Percentiles rank a stretch among this genome's conserved stretches.
Evolutionary conservation across 768 basidiomycete species (phyloP).

Genomic region (Steccherinum ochraceum): DNA sequence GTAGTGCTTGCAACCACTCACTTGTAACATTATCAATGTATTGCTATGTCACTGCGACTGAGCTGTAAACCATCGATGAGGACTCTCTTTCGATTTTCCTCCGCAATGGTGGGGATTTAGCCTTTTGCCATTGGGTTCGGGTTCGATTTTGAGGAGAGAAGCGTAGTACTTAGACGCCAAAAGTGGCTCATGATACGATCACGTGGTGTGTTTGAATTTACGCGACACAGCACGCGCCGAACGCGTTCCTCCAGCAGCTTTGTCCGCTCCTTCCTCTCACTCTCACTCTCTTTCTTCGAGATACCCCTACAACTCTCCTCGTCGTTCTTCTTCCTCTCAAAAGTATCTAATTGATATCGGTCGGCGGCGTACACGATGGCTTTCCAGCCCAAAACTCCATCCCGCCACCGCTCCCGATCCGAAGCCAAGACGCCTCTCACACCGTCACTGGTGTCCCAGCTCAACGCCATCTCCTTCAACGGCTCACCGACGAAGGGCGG

Average conservation of each 20-base stretch:
- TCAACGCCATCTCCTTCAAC: slow-evolving; percentile 27
- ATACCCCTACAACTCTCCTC: neutral
- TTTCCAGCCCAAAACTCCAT: slow-evolving; percentile 37
- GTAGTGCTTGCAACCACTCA: no score
- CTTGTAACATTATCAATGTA: no score
- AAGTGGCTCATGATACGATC: no score
- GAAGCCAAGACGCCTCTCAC: slow-evolving; percentile 45
- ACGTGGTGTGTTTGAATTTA: neutral
- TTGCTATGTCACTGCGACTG: no score
- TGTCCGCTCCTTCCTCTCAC: slow-evolving; percentile 2
- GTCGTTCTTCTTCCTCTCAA: neutral
- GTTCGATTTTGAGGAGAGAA: no score
- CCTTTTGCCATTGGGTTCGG: no score
- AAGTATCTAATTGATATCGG: no score
- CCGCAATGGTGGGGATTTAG: no score
- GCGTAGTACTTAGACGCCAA: no score
- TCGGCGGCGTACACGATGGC: slow-evolving; percentile 15
- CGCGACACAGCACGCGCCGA: slow-evolving; percentile 1
- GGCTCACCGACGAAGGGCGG: slow-evolving; percentile 18
- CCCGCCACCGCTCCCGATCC: slow-evolving; percentile 39
- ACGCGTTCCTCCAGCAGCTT: slow-evolving; percentile 1
- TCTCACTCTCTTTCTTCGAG: neutral
- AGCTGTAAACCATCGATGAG: no score
- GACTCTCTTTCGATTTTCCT: no score
- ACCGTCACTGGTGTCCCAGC: slow-evolving; percentile 33